phyloP scores from a whole-genome alignment of 495 filamentous ascomycete genomes.

The Penicillium odoratum region DNA sequence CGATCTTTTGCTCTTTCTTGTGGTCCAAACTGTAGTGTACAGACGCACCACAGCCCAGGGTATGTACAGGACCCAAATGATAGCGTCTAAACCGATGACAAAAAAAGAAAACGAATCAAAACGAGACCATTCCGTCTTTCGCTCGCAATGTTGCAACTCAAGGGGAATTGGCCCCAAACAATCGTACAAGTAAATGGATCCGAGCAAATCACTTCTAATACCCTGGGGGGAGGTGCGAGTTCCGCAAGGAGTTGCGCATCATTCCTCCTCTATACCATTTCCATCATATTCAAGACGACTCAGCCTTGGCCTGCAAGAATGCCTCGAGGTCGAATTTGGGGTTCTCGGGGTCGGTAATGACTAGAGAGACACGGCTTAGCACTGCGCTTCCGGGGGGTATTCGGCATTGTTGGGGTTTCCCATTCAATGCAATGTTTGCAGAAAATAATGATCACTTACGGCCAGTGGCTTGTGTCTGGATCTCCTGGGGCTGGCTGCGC shows the following conservation, averaged over 20 bases:
- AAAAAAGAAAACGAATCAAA: slow-evolving; percentile 33
- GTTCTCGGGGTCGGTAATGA: slow-evolving; percentile 79
- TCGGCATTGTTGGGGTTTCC: neutral
- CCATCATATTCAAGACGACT: slow-evolving; percentile 46
- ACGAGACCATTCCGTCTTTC: slow-evolving; percentile 46
- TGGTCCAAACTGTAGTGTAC: slow-evolving; percentile 48
- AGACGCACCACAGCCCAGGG: slow-evolving; percentile 48
- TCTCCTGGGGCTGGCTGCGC: slow-evolving; percentile 60
- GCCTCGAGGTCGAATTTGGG: slow-evolving; percentile 89
- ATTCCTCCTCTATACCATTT: slow-evolving; percentile 34
- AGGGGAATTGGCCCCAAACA: slow-evolving; percentile 46
- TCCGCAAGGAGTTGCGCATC: slow-evolving; percentile 37
- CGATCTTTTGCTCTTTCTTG: slow-evolving; percentile 47
- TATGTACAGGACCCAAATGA: slow-evolving; percentile 52
- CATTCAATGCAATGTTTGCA: neutral
- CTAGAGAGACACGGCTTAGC: slow-evolving; percentile 46
- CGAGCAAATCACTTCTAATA: slow-evolving; percentile 40
- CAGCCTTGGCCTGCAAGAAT: slow-evolving; percentile 66
- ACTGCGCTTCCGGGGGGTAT: slow-evolving; percentile 8
- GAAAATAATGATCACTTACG: slow-evolving; percentile 51
- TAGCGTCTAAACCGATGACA: slow-evolving; percentile 44
- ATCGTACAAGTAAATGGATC: slow-evolving; percentile 52
- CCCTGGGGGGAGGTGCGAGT: slow-evolving; percentile 39
- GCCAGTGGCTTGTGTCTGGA: slow-evolving; percentile 48
- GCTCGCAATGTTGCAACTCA: slow-evolving; percentile 50